Base-by-base conservation (phyloP, 441 rosid genomes). In the Geranium incanum region DNA sequence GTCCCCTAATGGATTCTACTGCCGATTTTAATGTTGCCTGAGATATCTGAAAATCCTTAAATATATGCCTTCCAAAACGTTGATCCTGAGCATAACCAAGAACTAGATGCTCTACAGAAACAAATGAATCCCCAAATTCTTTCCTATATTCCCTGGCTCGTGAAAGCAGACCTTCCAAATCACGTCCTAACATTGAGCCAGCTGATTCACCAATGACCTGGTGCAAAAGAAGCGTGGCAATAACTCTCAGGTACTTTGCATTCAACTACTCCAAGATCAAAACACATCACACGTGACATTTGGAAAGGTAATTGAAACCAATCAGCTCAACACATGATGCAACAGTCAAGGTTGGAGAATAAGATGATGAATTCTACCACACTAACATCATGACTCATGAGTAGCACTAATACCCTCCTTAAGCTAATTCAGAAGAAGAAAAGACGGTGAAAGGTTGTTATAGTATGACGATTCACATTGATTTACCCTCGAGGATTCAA, bases 101-200 rank as follows among this genome's bases (percentile, higher is more conserved):
- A 84, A 95, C 95, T 83, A 95, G 79, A 84, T 95, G 99, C 83
- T 95, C 99, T 65, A 93, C 96, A 18, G 99, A 93, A 68, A 93
- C 86, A 82, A 87, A 93, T 15, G 97, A 88, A 85, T 95, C 99
- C 7, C 91, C 89, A 37, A 86, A 87, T 48, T 93, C 96, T 78
- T 87, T 95, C 89, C 93, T 95, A 81, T 68, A 87, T 70, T 89
- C 95, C 74, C 95, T 86, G 16, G 97, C 97, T 43, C 91, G 86
- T 74, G 84, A 88, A 68, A 95, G 81, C 74, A 95, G 76, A 64
- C 86, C 90, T 88, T 95, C 98, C 81, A 93, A 77, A 79, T 95
- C 97, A 72, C 97, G 93, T 64, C 99, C 99, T 77, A 95, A 68
- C 98, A 95, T 95, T 11, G 97, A 88, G 77, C 97, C 97, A 77